Conservation (phyloP, 192 early-diverging fungal species). For the Chytriomyces sp. region DNA sequence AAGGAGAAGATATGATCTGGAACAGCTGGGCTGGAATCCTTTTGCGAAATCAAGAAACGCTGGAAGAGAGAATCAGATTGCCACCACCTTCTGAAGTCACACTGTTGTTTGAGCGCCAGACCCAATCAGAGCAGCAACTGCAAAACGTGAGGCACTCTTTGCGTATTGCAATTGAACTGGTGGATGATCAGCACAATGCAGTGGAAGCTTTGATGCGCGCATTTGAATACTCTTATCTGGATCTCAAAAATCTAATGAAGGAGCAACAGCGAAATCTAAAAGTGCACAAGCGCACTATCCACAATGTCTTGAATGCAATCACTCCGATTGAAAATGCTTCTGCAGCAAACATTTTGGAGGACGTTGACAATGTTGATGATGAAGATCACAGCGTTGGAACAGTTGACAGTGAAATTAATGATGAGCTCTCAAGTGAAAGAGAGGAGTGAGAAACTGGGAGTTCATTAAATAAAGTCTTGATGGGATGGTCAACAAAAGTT, state of each 20-base stretch:
- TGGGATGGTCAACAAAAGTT: no score
- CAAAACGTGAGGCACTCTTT: not conserved
- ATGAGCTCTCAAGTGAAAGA: not conserved
- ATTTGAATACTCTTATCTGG: not conserved
- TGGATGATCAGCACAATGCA: not conserved
- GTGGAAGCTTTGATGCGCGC: not conserved
- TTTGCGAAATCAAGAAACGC: no score
- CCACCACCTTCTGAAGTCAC: slow-evolving; percentile 6
- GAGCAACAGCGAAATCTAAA: slow-evolving; percentile 4
- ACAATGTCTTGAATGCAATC: not conserved
- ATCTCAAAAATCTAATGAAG: slow-evolving; percentile 1
- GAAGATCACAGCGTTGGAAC: not conserved
- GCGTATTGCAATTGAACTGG: slow-evolving; percentile 5
- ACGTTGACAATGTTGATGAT: not conserved
- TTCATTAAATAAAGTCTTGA: no score
- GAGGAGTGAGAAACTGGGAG: not conserved
- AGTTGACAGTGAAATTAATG: not conserved
- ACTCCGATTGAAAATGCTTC: not conserved
- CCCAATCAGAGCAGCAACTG: not conserved
- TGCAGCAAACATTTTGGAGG: not conserved
- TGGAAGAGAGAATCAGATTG: no score
- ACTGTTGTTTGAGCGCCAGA: slow-evolving; percentile 12
- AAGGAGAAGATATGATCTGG: not conserved
- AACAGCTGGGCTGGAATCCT: no score
- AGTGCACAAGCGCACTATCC: not conserved